Evolutionary conservation across 306 rosid species (phyloP).

Genomic region (Quercus cerris): DNA sequence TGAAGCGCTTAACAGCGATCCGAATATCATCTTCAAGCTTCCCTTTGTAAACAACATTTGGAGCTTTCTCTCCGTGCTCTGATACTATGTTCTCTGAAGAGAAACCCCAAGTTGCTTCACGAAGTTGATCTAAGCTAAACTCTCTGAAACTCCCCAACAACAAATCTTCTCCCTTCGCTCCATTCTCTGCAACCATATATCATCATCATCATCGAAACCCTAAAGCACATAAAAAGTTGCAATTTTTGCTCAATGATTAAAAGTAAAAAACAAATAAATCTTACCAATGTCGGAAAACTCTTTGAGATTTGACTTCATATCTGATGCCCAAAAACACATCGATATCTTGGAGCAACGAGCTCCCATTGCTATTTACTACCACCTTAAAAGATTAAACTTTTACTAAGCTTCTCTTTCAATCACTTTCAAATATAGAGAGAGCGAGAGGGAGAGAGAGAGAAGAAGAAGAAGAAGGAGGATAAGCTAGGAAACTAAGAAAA

Average conservation of each 20-base stretch:
- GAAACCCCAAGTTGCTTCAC: conserved; percentile 78
- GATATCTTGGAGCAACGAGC: conserved; percentile 87
- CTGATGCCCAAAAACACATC: conserved; percentile 84
- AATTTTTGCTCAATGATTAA: conserved; percentile 5
- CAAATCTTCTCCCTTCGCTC: conserved; percentile 45
- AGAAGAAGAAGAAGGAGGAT: not conserved
- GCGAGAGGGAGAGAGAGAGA: conserved; percentile 33
- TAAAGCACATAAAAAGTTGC: not conserved
- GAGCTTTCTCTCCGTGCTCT: conserved; percentile 99
- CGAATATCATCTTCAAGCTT: conserved; percentile 60
- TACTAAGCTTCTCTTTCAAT: not conserved
- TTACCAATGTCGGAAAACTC: conserved; percentile 62
- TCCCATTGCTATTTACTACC: conserved; percentile 65
- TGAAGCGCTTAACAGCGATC: conserved; percentile 93
- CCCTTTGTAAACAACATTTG: conserved; percentile 91
- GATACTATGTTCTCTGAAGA: conserved; percentile 88
- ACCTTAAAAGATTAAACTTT: conserved; percentile 2
- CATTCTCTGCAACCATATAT: conserved; percentile 56
- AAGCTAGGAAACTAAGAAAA: too few species aligned
- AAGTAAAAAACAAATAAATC: conserved; percentile 21
- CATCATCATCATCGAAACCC: not conserved
- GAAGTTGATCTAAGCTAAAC: conserved; percentile 75
- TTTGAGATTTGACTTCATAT: conserved; percentile 65
- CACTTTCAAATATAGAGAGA: conserved; percentile 13
- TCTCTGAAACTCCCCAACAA: conserved; percentile 61